Evolutionary conservation across 2,329 filamentous ascomycete species (phyloP), one percentile per base, ranked within the genome.

Genomic region (Fusarium napiforme): DNA sequence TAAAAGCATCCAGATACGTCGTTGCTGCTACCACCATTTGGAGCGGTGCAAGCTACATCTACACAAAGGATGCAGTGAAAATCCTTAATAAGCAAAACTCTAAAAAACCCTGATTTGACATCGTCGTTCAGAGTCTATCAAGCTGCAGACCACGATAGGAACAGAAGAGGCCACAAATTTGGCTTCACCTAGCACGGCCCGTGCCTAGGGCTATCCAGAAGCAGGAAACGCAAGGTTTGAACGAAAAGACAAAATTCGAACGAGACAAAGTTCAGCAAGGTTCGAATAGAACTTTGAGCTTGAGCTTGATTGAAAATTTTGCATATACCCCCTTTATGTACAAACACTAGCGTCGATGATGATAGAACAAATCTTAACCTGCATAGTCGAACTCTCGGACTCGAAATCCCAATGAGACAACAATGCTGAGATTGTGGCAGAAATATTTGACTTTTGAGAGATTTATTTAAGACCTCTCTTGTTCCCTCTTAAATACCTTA

Each of bases 1-100:
- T 62, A 32, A 56, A 74, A n/a, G 69, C 36, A 34, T 7, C 16
- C 26, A 96, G 93, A 79, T 96, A 93, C 76, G 83, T 97, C 19
- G 96, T 99, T 6, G 95, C 95, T 2, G 89, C 87, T 1, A 99
- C 96, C 8, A 99, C 96, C 1, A 83, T 97, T 10, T 98, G 95
- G 93, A 98, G 95, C 71, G 96, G 96, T 12, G 87, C 95, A 19
- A 97, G 95, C 81, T 99, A 99, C 81, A 87, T 97, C 11, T 97
- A 92, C 80, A 93, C 91, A 75, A 97, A 96, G 81, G 93, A 97
- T 77, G 96, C 95, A 0, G 95, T 98, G 37, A 97, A 93, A 81
- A 98, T 98, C 63, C 81, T 98, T 46, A 82, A 80, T 57, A 79
- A 81, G 67, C 62, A 71, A n/a, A 68, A 64, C 16, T 53, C 49